Percentiles rank a stretch among this genome's conserved stretches.
Evolutionary conservation across 257 asterid species (phyloP).

Genomic region (Solanum commersonii): DNA sequence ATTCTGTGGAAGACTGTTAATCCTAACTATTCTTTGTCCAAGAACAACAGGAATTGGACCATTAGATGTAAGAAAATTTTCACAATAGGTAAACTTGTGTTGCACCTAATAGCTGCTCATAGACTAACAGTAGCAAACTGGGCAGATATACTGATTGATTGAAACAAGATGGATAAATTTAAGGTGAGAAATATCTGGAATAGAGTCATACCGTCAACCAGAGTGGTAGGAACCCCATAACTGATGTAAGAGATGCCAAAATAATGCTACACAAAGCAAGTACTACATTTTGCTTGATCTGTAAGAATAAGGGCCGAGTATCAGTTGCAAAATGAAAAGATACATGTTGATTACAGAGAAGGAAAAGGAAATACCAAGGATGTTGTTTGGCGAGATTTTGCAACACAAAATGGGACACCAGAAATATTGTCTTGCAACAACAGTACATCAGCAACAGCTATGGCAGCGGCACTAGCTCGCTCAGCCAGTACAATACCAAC

Average conservation of each 20-base stretch:
- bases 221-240: slow-evolving; percentile 77
- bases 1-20: background rate
- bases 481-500: slow-evolving; percentile 93
- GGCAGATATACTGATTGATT: background rate
- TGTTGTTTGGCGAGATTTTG: slow-evolving; percentile 82
- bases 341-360: background rate
- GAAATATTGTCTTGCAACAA: slow-evolving; percentile 90
- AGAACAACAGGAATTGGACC: background rate
- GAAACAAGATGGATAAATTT: background rate
- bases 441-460: slow-evolving; percentile 92
- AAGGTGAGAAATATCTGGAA: background rate
- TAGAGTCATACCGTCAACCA: slow-evolving; percentile 72
- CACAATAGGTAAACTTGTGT: background rate
- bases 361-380: slow-evolving; percentile 51
- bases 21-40: background rate
- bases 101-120: background rate
- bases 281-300: slow-evolving; percentile 91
- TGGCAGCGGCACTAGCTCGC: slow-evolving; percentile 97
- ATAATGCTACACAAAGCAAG: slow-evolving; percentile 82
- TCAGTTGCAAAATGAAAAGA: background rate
- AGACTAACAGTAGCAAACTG: background rate
- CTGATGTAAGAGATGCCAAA: slow-evolving; percentile 92
- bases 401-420: slow-evolving; percentile 83
- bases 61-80: background rate
- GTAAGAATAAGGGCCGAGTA: slow-evolving; percentile 10